Evolutionary conservation across 192 early-diverging fungal species (phyloP).

Genomic region (Rhizophagus prolifer): DNA sequence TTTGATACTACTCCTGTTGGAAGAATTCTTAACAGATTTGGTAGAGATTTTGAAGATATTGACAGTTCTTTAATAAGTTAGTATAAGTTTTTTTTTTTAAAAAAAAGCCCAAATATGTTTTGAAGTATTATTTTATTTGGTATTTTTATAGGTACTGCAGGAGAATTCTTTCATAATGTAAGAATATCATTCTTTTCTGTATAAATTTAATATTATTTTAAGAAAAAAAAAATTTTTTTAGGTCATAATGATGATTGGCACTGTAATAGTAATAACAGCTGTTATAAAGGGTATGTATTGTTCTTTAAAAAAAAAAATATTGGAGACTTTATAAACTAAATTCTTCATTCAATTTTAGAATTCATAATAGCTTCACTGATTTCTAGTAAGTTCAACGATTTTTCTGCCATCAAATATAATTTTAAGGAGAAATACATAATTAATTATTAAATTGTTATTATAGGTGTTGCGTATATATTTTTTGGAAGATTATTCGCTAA

Average conservation of each 20-base stretch:
- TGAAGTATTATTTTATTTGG: neutral
- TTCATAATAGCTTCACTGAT: neutral
- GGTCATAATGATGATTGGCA: slow-evolving; percentile 43
- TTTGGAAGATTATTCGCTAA: slow-evolving; percentile 71
- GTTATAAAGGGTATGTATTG: slow-evolving; percentile 72
- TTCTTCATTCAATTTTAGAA: neutral
- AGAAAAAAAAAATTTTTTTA: neutral
- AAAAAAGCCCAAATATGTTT: neutral
- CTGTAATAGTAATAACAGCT: slow-evolving; percentile 59
- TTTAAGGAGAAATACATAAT: too few species aligned
- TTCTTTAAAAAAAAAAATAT: slow-evolving; percentile 51
- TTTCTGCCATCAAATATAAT: too few species aligned
- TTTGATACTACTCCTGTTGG: slow-evolving; percentile 89
- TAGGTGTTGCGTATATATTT: slow-evolving; percentile 33
- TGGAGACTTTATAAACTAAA: slow-evolving; percentile 33
- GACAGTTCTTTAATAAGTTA: slow-evolving; percentile 55
- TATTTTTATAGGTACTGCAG: slow-evolving; percentile 32
- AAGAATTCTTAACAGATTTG: slow-evolving; percentile 79
- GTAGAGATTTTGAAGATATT: slow-evolving; percentile 80
- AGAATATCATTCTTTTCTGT: neutral
- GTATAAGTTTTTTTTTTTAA: neutral
- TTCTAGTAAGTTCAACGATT: neutral
- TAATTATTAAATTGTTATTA: neutral
- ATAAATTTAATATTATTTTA: neutral
- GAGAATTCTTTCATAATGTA: slow-evolving; percentile 49